Evolutionary conservation across 2,329 filamentous ascomycete species (phyloP), one percentile per base, ranked within the genome.

Genomic region (Cladophialophora chaetospira): DNA sequence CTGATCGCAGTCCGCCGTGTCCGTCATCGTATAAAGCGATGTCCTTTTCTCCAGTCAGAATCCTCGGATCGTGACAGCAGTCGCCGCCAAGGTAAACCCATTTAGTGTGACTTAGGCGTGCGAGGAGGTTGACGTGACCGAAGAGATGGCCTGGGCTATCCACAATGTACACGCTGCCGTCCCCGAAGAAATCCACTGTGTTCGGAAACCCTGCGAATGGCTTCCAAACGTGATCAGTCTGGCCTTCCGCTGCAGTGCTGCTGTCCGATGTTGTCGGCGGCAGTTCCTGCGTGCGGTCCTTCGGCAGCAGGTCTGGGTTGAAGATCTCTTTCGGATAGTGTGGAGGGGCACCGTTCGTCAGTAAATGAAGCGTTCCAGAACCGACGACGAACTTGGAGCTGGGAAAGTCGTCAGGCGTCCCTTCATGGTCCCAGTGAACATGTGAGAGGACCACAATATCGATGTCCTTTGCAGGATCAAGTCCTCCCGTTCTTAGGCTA

Each of bases 321-420:
- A 70, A 70, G 43, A 65, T 64, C 58, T 62, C 28, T 53, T 66
- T 63, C 13, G 56, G 60, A 13, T 65, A 65, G 17, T 60, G 47
- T n/a, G 58, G 57, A 9, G 62, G 53, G 10, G 48, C 53, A 4
- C 52, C 81, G 19, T 73, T 59, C 38, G 77, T 64, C 10, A 81
- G 66, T 1, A 81, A 65, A 33, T 74, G 61, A 5, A 63, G 61
- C 0, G 76, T 75, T 4, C 78, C 79, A 3, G 72, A 69, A 0
- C 82, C 82, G 8, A 84, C 77, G 3, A 80, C 62, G 60, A 84
- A 82, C 2, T 71, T 70, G 0, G 79, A 72, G 10, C 71, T 67
- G 0, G 72, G 58, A 60, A 82, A 84, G 62, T 83, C 79, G 1
- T 71, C 68, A 0, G 81, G 79, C 3, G 79, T 81, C n/a, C 82